These are phyloP conservation scores for Cryptococcus sp. DNA, from an alignment of 1,284 basidiomycete species.

Conservation along the genomic window DNA sequence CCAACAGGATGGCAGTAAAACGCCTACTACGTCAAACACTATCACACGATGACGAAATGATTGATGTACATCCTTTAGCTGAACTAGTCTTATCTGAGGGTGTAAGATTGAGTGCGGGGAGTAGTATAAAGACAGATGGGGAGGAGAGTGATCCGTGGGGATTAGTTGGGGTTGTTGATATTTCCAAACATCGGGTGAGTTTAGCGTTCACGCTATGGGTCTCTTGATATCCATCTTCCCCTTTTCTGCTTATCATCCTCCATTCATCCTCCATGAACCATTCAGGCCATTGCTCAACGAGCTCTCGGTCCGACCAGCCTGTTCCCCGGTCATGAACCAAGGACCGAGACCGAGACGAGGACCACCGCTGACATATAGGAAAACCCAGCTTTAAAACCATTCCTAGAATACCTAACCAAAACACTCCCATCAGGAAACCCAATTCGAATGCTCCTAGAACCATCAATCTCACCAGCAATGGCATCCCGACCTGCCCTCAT, in stretches of 20 bases:
- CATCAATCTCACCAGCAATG: conserved; percentile 28
- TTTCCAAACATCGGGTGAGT: conserved; percentile 68
- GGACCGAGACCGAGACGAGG: too few relatives aligned
- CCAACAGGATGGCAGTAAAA: conserved; percentile 63
- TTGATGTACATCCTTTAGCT: conserved; percentile 67
- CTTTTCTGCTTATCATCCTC: not conserved
- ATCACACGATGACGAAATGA: conserved; percentile 67
- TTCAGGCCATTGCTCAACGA: too few relatives aligned
- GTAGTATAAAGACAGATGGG: conserved; percentile 87
- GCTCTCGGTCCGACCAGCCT: too few relatives aligned
- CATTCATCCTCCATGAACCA: too few relatives aligned
- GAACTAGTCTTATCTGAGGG: conserved; percentile 64
- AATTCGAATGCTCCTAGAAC: conserved; percentile 26
- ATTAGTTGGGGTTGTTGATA: conserved; percentile 73
- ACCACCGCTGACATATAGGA: conserved; percentile 28
- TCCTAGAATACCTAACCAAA: conserved; percentile 65
- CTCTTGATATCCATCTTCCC: not conserved
- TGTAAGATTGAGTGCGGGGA: conserved; percentile 57
- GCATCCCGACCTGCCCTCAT: conserved; percentile 66
- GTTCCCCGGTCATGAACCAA: too few relatives aligned
- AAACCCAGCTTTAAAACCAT: conserved; percentile 63
- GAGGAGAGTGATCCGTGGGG: conserved; percentile 83
- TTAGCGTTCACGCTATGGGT: too few relatives aligned
- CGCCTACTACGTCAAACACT: conserved; percentile 75
- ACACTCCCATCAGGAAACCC: conserved; percentile 30